These are phyloP conservation scores for Verticillium isaacii DNA, from an alignment of 2,329 filamentous ascomycete species.

Conservation along the genomic window DNA sequence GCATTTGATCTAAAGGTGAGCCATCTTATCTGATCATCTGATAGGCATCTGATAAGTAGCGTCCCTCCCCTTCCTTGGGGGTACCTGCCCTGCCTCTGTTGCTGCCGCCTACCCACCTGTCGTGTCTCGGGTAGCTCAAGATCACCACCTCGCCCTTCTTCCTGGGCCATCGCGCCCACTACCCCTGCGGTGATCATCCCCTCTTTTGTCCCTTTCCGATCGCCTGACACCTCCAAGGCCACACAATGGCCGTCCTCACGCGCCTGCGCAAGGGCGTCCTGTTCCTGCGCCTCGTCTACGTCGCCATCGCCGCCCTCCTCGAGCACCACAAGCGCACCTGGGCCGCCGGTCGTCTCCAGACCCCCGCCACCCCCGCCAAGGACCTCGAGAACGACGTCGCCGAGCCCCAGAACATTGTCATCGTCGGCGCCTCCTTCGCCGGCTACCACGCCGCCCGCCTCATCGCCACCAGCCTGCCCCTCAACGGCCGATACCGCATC, in stretches of 20 bases:
- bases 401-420: slow-evolving; percentile 40
- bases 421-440: slow-evolving; percentile 55
- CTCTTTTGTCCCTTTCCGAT: neutral
- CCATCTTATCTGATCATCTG: slow-evolving; percentile 4
- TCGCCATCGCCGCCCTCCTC: slow-evolving; percentile 18
- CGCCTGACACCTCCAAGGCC: neutral
- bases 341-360: slow-evolving; percentile 4
- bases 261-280: slow-evolving; percentile 23
- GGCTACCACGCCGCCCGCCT: slow-evolving; percentile 44
- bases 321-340: slow-evolving; percentile 13
- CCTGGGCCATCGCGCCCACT: neutral
- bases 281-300: slow-evolving; percentile 21
- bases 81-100: neutral
- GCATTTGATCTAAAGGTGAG: neutral
- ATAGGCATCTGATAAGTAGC: neutral
- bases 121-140: too few relatives aligned
- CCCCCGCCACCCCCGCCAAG: slow-evolving; percentile 10
- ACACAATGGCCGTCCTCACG: neutral
- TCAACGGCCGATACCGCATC: slow-evolving; percentile 40
- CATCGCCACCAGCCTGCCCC: slow-evolving; percentile 43
- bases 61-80: neutral
- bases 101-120: neutral
- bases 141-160: too few relatives aligned
- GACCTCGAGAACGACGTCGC: slow-evolving; percentile 3
- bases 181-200: neutral